Percentiles rank a stretch among this genome's conserved stretches.
Evolutionary conservation across 2,329 filamentous ascomycete genomes (phyloP).

Genomic region (Fusarium sp.): DNA sequence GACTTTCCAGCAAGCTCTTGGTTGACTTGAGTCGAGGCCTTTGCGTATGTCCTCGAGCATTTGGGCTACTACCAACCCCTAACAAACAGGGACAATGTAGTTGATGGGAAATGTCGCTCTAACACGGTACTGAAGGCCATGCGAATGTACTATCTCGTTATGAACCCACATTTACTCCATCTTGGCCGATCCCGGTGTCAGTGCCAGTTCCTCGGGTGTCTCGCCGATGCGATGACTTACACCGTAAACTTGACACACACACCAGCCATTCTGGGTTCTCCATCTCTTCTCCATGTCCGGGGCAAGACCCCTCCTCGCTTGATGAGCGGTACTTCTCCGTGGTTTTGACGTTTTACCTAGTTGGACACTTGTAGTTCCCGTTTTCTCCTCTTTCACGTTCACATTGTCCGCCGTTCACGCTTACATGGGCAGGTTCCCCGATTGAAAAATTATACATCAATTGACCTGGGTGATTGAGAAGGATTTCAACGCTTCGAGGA

Average conservation of each 20-base stretch:
- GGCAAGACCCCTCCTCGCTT: conserved; percentile 34
- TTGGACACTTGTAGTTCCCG: conserved; percentile 12
- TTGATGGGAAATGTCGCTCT: neutral
- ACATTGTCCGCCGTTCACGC: conserved; percentile 3
- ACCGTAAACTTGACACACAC: conserved; percentile 26
- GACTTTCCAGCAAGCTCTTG: neutral
- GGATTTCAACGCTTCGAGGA: neutral
- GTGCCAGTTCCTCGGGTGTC: conserved; percentile 42
- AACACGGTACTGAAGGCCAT: conserved; percentile 6
- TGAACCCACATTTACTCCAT: conserved; percentile 29
- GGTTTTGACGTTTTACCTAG: conserved; percentile 8
- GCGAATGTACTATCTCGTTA: conserved; percentile 31
- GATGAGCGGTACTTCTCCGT: conserved; percentile 9
- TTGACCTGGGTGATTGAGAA: neutral
- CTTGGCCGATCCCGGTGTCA: conserved; percentile 38
- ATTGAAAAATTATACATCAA: conserved; percentile 8
- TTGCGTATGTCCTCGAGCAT: neutral
- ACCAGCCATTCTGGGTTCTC: conserved; percentile 28
- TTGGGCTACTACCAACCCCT: neutral
- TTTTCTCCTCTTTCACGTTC: conserved; percentile 24
- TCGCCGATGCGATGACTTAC: conserved; percentile 26
- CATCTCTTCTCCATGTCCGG: conserved; percentile 26
- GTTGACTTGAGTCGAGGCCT: conserved; percentile 13
- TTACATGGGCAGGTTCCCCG: conserved; percentile 2
- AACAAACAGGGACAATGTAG: neutral